A percentile compares a stretch with the other conserved stretches of the same genome.
phyloP scores from a whole-genome alignment of 1,284 basidiomycete species.

The Microbotryum scabiosae region DNA sequence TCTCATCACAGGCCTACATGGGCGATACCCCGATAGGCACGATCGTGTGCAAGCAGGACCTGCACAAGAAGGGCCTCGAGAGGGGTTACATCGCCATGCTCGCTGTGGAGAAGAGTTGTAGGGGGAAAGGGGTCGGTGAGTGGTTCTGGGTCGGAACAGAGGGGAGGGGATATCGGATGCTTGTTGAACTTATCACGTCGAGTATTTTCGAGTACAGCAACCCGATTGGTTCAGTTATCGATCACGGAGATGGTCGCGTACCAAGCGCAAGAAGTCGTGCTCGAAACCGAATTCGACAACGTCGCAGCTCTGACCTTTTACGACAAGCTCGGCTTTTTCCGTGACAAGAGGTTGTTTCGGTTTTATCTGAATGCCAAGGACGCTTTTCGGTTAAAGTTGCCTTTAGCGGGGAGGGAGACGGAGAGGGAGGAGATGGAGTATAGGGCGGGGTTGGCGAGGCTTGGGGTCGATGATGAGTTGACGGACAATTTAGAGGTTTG shows the following conservation, averaged over 20 bases:
- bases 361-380: slow-evolving; percentile 79
- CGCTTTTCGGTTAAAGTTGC: slow-evolving; percentile 24
- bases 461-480: not conserved
- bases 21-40: slow-evolving; percentile 61
- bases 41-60: slow-evolving; percentile 90
- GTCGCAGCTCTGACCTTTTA: slow-evolving; percentile 75
- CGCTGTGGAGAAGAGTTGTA: slow-evolving; percentile 67
- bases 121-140: slow-evolving; percentile 84
- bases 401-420: not conserved
- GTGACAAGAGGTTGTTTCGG: slow-evolving; percentile 85
- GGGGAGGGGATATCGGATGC: no score
- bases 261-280: slow-evolving; percentile 49
- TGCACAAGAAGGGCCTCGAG: slow-evolving; percentile 58
- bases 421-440: not conserved
- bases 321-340: slow-evolving; percentile 83
- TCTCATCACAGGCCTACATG: slow-evolving; percentile 22
- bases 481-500: not conserved
- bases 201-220: no score
- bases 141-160: no score
- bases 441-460: not conserved
- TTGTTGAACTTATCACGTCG: no score
- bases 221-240: slow-evolving; percentile 66
- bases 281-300: slow-evolving; percentile 98
- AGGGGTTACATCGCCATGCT: slow-evolving; percentile 98
- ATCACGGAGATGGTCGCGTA: slow-evolving; percentile 43